These are phyloP conservation scores for Coelastrella sp. DNA, from an alignment of 139 green algal species.

Conservation along the genomic window DNA sequence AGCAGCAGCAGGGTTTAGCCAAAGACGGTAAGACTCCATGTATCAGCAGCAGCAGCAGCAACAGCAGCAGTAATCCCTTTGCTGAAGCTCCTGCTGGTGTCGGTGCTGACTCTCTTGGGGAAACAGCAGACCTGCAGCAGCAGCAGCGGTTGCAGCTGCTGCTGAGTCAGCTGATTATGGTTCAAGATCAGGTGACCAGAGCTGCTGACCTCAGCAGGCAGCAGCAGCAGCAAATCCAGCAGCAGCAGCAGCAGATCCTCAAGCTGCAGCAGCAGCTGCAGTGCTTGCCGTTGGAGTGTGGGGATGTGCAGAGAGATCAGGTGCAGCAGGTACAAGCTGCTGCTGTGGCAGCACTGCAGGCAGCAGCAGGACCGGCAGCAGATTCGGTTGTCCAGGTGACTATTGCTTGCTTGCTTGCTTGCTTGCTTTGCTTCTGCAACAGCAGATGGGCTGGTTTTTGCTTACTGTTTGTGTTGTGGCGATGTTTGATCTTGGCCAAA, in stretches of 20 bases:
- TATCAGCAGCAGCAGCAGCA: background rate
- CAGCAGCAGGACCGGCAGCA: constrained; percentile 10
- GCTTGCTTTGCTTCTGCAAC: too few species aligned
- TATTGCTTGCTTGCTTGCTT: background rate
- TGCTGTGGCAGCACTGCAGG: background rate
- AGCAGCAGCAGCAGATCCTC: constrained; percentile 29
- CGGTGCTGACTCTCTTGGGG: background rate
- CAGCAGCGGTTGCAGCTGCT: constrained; percentile 35
- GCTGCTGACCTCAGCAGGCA: background rate
- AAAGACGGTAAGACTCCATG: background rate
- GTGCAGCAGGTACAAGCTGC: background rate
- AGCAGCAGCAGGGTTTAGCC: background rate
- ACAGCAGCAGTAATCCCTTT: background rate
- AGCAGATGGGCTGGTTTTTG: too few species aligned
- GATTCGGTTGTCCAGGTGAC: background rate
- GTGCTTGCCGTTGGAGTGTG: background rate
- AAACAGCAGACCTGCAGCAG: background rate
- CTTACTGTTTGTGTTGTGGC: too few species aligned
- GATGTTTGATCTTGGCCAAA: too few species aligned
- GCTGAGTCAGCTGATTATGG: constrained; percentile 14
- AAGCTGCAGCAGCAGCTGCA: constrained; percentile 1
- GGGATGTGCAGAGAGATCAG: background rate
- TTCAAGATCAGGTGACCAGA: background rate
- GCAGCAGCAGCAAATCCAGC: constrained; percentile 7
- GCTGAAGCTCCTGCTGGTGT: background rate